These are phyloP conservation scores for Albugo laibachii DNA, from an alignment of 352 stramenopile species.

Conservation along the genomic window DNA sequence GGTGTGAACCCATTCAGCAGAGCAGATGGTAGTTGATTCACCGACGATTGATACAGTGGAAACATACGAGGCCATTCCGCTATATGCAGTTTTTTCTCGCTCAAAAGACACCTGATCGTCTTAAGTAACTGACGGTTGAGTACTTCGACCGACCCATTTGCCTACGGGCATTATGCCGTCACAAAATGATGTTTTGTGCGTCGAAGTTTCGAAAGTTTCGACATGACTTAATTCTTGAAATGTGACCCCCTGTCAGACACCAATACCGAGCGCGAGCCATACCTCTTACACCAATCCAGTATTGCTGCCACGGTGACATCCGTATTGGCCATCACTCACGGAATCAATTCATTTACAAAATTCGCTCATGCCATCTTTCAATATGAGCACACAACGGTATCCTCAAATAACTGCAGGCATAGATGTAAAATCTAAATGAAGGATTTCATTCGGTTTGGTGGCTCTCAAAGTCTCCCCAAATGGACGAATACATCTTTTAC, in stretches of 20 bases:
- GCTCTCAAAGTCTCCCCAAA: slow-evolving; percentile 9
- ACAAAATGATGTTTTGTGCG: slow-evolving; percentile 11
- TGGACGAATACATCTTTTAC: slow-evolving; percentile 5
- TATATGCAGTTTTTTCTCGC: slow-evolving; percentile 1
- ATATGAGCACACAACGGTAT: slow-evolving; percentile 9
- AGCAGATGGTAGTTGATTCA: slow-evolving; percentile 3
- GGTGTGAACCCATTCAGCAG: not conserved
- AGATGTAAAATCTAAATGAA: slow-evolving; percentile 18
- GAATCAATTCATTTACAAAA: slow-evolving; percentile 11
- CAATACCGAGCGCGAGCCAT: slow-evolving; percentile 8
- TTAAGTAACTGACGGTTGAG: slow-evolving; percentile 10
- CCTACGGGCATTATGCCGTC: slow-evolving; percentile 12
- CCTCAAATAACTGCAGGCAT: slow-evolving; percentile 2
- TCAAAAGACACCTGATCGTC: slow-evolving; percentile 1
- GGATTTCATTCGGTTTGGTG: slow-evolving; percentile 14
- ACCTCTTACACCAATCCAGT: slow-evolving; percentile 8
- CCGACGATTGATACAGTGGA: slow-evolving; percentile 1
- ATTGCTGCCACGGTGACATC: not conserved
- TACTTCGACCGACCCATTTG: slow-evolving; percentile 14
- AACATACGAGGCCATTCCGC: not conserved
- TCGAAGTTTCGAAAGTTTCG: slow-evolving; percentile 3
- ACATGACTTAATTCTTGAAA: slow-evolving; percentile 15
- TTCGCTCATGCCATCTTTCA: slow-evolving; percentile 15
- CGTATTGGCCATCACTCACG: slow-evolving; percentile 1
- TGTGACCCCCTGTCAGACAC: slow-evolving; percentile 12